These are phyloP conservation scores for Porphyra umbilicalis DNA, from an alignment of 31 red algal genomes.

Conservation along the genomic window DNA sequence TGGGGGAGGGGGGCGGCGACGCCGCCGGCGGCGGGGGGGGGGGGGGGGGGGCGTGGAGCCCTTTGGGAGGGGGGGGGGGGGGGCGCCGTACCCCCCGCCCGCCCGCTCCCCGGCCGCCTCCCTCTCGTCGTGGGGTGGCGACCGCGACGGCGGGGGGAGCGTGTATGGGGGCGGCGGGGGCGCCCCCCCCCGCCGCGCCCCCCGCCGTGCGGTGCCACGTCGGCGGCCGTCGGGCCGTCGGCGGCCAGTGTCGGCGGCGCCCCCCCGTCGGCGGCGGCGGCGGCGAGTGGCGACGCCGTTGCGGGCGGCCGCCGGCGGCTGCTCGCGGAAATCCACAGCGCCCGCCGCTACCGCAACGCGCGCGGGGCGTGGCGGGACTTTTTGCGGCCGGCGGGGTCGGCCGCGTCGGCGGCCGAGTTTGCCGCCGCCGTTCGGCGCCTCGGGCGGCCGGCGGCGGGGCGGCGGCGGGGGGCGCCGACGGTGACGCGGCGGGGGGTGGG, in stretches of 20 bases:
- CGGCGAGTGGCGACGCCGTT: background rate
- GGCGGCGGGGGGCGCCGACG: background rate
- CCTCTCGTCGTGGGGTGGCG: no score
- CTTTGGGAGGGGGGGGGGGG: no score
- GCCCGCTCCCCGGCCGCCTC: no score
- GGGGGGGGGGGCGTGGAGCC: no score
- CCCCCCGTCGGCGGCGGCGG: background rate
- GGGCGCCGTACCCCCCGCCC: no score
- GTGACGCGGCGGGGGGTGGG: background rate
- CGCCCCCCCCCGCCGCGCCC: no score
- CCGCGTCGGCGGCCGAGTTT: background rate
- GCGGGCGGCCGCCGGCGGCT: background rate
- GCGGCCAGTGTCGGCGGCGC: no score
- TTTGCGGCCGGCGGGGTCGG: background rate
- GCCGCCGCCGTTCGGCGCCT: background rate
- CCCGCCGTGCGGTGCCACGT: background rate
- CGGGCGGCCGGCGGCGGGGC: background rate
- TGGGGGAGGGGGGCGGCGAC: no score
- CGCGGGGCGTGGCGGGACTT: background rate
- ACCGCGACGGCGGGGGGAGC: no score
- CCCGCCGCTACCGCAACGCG: background rate
- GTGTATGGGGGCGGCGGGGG: no score
- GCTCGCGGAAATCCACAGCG: background rate
- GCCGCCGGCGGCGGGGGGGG: no score
- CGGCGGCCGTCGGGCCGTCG: background rate